Evolutionary conservation across 768 basidiomycete genomes (phyloP).

Genomic region (Strobilomyces dryophilus): DNA sequence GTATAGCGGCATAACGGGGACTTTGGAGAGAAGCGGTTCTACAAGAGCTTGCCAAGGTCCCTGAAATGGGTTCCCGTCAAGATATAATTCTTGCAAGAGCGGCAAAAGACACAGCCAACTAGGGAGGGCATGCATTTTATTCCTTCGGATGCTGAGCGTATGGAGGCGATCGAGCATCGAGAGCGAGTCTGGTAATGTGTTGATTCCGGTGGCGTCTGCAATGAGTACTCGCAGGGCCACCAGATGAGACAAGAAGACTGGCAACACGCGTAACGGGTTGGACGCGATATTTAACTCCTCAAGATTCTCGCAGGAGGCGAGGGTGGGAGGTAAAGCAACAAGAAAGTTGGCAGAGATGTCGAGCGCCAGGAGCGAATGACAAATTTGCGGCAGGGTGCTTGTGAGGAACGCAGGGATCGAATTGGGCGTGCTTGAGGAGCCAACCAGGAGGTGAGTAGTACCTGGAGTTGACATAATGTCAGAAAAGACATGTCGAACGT

Average conservation of each 20-base stretch:
- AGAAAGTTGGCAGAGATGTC: constrained; percentile 92
- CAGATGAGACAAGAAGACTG: constrained; percentile 78
- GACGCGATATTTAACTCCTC: constrained; percentile 93
- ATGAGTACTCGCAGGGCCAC: constrained; percentile 80
- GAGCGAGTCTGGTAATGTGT: constrained; percentile 70
- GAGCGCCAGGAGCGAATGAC: constrained; percentile 77
- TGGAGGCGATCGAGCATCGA: constrained; percentile 75
- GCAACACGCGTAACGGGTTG: constrained; percentile 90
- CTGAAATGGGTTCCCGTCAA: constrained; percentile 97
- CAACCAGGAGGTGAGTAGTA: constrained; percentile 90
- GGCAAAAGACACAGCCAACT: constrained; percentile 92
- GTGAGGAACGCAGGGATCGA: constrained; percentile 75
- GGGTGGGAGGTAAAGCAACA: constrained; percentile 74
- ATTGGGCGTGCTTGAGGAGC: constrained; percentile 74
- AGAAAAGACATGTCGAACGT: background rate
- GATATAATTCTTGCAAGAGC: constrained; percentile 76
- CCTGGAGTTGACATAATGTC: constrained; percentile 41
- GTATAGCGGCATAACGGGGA: constrained; percentile 55
- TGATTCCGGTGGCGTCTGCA: constrained; percentile 86
- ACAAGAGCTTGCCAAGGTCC: constrained; percentile 90
- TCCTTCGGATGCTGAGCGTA: constrained; percentile 84
- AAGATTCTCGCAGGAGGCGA: constrained; percentile 74
- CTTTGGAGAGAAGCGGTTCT: constrained; percentile 71
- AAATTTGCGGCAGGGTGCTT: constrained; percentile 64
- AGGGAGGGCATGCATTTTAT: constrained; percentile 86